Percentiles rank a stretch among this genome's conserved stretches.
These are phyloP conservation scores for Gautieria morchelliformis DNA, from an alignment of 768 basidiomycete species.

Conservation along the genomic window DNA sequence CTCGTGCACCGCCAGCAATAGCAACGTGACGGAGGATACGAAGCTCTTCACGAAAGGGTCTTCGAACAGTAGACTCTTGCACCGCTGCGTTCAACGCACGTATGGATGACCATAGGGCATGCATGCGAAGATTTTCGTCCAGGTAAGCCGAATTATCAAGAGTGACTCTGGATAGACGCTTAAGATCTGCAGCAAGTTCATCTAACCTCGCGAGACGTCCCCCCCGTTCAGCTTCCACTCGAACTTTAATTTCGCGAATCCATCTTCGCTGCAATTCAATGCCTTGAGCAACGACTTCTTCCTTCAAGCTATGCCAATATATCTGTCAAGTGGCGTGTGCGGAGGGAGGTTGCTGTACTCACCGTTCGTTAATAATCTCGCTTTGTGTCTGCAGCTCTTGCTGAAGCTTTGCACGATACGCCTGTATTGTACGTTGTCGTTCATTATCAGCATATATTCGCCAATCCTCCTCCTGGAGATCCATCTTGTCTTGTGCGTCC, in stretches of 20 bases:
- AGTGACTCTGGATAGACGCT: constrained; percentile 83
- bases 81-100: constrained; percentile 66
- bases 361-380: constrained; percentile 93
- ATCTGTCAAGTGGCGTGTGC: background rate
- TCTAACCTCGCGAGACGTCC: constrained; percentile 92
- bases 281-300: constrained; percentile 92
- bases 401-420: constrained; percentile 81
- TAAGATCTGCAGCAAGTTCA: constrained; percentile 81
- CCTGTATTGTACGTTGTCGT: constrained; percentile 55
- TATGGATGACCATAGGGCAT: constrained; percentile 87
- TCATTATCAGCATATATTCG: constrained; percentile 75
- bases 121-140: constrained; percentile 87
- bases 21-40: constrained; percentile 69
- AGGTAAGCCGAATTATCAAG: constrained; percentile 86
- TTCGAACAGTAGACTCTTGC: constrained; percentile 55
- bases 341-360: constrained; percentile 13
- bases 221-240: constrained; percentile 93
- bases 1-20: constrained; percentile 39
- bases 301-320: constrained; percentile 54
- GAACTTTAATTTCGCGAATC: constrained; percentile 93
- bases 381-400: constrained; percentile 80
- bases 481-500: constrained; percentile 77
- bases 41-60: constrained; percentile 86
- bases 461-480: constrained; percentile 79
- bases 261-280: constrained; percentile 95